Evolutionary conservation across 441 rosid genomes (phyloP).

Genomic region (Jatropha multifida): DNA sequence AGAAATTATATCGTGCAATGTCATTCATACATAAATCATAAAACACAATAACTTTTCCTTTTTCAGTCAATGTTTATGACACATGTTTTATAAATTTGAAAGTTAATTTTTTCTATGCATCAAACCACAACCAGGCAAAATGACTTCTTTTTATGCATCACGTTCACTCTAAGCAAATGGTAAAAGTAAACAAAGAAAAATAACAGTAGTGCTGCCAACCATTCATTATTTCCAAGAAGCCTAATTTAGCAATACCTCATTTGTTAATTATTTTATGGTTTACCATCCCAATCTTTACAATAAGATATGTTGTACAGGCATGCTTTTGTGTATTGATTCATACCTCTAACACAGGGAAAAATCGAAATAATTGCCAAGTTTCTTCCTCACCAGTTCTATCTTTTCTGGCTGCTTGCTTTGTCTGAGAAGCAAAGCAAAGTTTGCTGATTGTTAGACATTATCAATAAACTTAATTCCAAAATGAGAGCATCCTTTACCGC

Average conservation of each 20-base stretch:
- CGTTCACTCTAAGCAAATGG: not conserved
- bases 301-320: not conserved
- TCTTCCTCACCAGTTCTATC: slow-evolving; percentile 72
- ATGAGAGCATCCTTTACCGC: slow-evolving; percentile 3
- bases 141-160: not conserved
- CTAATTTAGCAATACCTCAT: not conserved
- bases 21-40: not conserved
- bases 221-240: not conserved
- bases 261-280: not conserved
- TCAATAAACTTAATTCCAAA: not conserved
- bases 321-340: slow-evolving; percentile 5
- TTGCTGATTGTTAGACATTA: slow-evolving; percentile 13
- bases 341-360: slow-evolving; percentile 96
- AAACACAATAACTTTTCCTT: not conserved
- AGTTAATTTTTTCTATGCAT: not conserved
- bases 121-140: not conserved
- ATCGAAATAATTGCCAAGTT: slow-evolving; percentile 91
- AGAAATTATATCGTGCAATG: slow-evolving; percentile 18
- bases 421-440: slow-evolving; percentile 48
- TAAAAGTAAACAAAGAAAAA: not conserved
- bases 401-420: slow-evolving; percentile 73
- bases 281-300: not conserved
- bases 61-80: not conserved
- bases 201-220: not conserved
- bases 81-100: not conserved